These are phyloP conservation scores for Candida sp. DNA, from an alignment of 1,139 yeast genomes.

Conservation along the genomic window DNA sequence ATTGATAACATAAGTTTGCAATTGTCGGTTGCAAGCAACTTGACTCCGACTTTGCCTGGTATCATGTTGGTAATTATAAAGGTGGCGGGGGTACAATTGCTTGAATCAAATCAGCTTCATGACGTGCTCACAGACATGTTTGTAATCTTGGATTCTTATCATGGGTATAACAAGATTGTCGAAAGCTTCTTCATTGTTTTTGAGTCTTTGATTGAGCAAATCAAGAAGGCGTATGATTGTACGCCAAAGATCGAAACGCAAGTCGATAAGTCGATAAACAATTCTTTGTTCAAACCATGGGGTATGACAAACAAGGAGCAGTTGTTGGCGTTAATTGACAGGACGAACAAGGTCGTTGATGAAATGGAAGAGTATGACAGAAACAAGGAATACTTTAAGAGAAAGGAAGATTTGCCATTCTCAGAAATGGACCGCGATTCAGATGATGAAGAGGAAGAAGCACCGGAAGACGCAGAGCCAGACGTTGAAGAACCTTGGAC, in stretches of 20 bases:
- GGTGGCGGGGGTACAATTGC: constrained; percentile 69
- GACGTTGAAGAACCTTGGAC: constrained; percentile 48
- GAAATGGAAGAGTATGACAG: constrained; percentile 32
- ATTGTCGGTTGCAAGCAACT: constrained; percentile 62
- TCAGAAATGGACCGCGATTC: constrained; percentile 33
- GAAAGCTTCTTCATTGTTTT: constrained; percentile 80
- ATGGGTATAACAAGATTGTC: constrained; percentile 75
- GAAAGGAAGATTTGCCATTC: constrained; percentile 39
- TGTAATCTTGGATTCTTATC: constrained; percentile 78
- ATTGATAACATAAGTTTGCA: constrained; percentile 75
- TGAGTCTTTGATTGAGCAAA: constrained; percentile 62
- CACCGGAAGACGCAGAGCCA: constrained; percentile 25
- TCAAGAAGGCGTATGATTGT: constrained; percentile 41
- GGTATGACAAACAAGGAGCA: constrained; percentile 48
- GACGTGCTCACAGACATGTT: constrained; percentile 80
- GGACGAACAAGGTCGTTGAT: constrained; percentile 29
- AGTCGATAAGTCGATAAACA: constrained; percentile 11
- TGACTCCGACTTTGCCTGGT: constrained; percentile 77
- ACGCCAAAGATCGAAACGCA: constrained; percentile 5
- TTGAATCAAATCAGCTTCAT: constrained; percentile 58
- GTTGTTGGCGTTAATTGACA: constrained; percentile 41
- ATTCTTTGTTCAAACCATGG: constrained; percentile 54
- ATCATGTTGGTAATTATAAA: constrained; percentile 68
- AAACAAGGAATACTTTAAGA: constrained; percentile 36
- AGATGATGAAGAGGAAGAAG: constrained; percentile 45